These are phyloP conservation scores for Phycomyces nitens DNA, from an alignment of 192 early-diverging fungal species.

Conservation along the genomic window DNA sequence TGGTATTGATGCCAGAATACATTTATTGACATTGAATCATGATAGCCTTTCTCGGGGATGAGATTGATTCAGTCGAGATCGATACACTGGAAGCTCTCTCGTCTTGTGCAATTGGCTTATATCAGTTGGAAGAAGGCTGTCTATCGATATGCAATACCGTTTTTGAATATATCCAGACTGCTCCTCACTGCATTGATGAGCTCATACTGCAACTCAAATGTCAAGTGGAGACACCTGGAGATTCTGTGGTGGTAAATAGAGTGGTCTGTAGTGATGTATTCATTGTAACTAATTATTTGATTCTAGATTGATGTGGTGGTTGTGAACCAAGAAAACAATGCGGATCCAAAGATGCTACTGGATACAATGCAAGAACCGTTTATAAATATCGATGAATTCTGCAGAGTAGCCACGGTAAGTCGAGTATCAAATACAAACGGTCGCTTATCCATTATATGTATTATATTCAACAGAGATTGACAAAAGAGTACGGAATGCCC, in stretches of 20 bases:
- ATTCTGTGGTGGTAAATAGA: not conserved
- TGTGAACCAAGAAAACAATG: not conserved
- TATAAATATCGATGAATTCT: not conserved
- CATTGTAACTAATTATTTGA: not conserved
- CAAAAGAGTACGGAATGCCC: not conserved
- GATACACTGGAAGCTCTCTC: not conserved
- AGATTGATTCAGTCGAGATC: not conserved
- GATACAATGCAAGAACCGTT: not conserved
- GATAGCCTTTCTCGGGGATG: not conserved
- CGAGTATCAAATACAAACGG: not conserved
- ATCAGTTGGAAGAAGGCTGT: not conserved
- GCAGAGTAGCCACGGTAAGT: not conserved
- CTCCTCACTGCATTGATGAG: not conserved
- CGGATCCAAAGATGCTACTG: not conserved
- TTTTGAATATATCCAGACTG: constrained; percentile 1
- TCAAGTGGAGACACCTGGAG: not conserved
- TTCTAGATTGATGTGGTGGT: not conserved
- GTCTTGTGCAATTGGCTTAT: not conserved
- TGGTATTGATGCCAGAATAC: not conserved
- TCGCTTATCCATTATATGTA: not conserved
- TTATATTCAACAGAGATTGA: not conserved
- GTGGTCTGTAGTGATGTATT: not conserved
- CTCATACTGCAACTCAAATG: not conserved
- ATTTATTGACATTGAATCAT: not conserved
- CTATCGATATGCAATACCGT: not conserved